phyloP scores from a whole-genome alignment of 768 basidiomycete species.

The Kwoniella pini region DNA sequence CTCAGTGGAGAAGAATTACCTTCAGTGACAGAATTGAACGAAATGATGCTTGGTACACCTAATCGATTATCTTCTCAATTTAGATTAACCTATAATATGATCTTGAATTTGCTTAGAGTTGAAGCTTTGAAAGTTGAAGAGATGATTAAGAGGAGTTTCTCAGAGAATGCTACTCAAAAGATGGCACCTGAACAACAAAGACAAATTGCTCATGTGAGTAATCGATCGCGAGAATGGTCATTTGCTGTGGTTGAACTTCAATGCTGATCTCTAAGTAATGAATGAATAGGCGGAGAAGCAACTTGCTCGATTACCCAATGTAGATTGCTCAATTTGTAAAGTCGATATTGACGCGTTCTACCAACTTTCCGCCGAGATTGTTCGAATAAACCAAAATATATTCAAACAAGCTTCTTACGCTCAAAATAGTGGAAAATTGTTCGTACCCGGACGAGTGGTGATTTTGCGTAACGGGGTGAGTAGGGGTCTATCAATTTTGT shows the following conservation, averaged over 20 bases:
- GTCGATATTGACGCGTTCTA: slow-evolving; percentile 76
- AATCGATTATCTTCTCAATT: slow-evolving; percentile 94
- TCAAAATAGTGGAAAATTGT: slow-evolving; percentile 67
- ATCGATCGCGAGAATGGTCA: too few relatives aligned
- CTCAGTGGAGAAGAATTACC: slow-evolving; percentile 75
- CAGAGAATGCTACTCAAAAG: slow-evolving; percentile 92
- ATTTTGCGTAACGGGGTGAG: slow-evolving; percentile 78
- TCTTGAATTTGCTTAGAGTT: slow-evolving; percentile 90
- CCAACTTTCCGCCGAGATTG: slow-evolving; percentile 66
- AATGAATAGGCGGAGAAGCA: slow-evolving; percentile 67
- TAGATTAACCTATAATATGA: slow-evolving; percentile 98
- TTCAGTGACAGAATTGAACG: slow-evolving; percentile 73
- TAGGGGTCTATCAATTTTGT: too few relatives aligned
- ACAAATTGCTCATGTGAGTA: slow-evolving; percentile 73
- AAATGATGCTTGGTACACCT: slow-evolving; percentile 93
- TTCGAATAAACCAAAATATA: slow-evolving; percentile 65
- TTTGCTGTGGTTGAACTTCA: not conserved
- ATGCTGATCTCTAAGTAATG: not conserved
- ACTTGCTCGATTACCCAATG: slow-evolving; percentile 64
- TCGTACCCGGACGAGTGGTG: slow-evolving; percentile 76
- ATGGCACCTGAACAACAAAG: slow-evolving; percentile 91
- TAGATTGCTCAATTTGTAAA: slow-evolving; percentile 69
- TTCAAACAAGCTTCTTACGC: slow-evolving; percentile 64
- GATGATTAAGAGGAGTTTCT: slow-evolving; percentile 99
- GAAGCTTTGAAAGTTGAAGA: slow-evolving; percentile 96